A percentile compares a stretch with the other conserved stretches of the same genome.
Evolutionary conservation across 2,329 filamentous ascomycete genomes (phyloP).

Genomic region (Gnomoniopsis sp.): DNA sequence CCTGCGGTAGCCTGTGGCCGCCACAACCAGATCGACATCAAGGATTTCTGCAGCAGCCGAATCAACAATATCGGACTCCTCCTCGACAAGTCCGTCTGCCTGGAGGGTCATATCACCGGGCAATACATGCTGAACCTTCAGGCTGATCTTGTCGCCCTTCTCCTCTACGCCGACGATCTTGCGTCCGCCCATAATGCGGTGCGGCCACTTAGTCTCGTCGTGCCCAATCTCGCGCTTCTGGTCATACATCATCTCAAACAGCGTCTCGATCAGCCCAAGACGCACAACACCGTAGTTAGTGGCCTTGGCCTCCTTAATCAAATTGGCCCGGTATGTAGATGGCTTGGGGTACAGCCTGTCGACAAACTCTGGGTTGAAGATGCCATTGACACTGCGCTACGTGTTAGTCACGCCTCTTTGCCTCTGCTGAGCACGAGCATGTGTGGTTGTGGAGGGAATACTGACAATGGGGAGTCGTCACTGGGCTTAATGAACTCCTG

Average conservation of each 20-base stretch:
- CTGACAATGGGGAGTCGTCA: constrained; percentile 93
- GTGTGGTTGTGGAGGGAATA: constrained; percentile 21
- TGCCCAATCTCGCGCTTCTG: constrained; percentile 69
- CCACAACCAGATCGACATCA: constrained; percentile 77
- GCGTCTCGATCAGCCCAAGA: constrained; percentile 80
- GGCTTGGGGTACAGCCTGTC: constrained; percentile 71
- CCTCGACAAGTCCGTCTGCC: constrained; percentile 31
- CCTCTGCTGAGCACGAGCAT: not conserved
- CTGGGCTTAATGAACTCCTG: constrained; percentile 81
- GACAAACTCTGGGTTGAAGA: constrained; percentile 87
- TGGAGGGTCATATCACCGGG: constrained; percentile 28
- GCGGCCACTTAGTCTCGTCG: constrained; percentile 74
- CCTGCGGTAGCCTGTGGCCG: constrained; percentile 82
- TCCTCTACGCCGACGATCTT: constrained; percentile 62
- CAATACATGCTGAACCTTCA: constrained; percentile 54
- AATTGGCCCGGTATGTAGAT: constrained; percentile 54
- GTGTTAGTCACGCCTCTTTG: not conserved
- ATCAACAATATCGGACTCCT: not conserved
- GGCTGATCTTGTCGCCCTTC: constrained; percentile 43
- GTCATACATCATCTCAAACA: constrained; percentile 85
- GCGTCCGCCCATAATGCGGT: constrained; percentile 71
- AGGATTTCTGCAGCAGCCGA: constrained; percentile 52
- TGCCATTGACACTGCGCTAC: constrained; percentile 78
- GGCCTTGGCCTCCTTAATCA: constrained; percentile 67
- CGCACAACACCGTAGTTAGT: constrained; percentile 97